Evolutionary conservation across 2,329 filamentous ascomycete genomes (phyloP).

Genomic region (Trichophaea hybrida): DNA sequence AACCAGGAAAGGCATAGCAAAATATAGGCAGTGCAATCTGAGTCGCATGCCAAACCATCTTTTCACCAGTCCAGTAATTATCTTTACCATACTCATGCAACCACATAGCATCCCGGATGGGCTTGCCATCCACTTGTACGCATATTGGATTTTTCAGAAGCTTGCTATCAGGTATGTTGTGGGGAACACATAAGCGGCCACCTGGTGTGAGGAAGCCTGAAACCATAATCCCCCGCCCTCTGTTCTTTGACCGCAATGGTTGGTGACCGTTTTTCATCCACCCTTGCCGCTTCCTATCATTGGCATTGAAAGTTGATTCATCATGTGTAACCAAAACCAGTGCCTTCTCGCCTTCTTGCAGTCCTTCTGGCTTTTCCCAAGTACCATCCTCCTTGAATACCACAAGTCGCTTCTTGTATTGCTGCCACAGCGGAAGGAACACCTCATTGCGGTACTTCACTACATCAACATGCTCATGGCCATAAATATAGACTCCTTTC

Average conservation of each 20-base stretch:
- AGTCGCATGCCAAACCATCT: no score
- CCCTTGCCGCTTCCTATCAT: neutral
- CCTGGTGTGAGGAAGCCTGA: slow-evolving; percentile 7
- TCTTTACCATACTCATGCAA: no score
- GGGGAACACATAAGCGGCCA: slow-evolving; percentile 1
- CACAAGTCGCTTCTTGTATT: neutral
- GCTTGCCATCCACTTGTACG: neutral
- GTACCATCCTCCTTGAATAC: neutral
- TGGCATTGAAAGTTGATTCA: no score
- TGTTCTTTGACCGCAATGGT: neutral
- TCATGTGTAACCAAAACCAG: slow-evolving; percentile 10
- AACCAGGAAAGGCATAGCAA: no score
- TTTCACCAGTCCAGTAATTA: no score
- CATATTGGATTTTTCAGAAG: neutral
- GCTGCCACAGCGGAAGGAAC: neutral
- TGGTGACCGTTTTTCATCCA: slow-evolving; percentile 8
- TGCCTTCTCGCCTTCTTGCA: slow-evolving; percentile 1
- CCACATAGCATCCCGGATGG: no score
- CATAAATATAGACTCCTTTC: neutral
- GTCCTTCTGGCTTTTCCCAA: neutral
- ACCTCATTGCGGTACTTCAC: neutral
- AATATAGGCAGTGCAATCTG: no score
- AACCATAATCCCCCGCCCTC: slow-evolving; percentile 11
- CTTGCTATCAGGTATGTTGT: neutral
- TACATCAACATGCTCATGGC: neutral